Conservation (phyloP, 2,329 filamentous ascomycete species). For the Diaporthe destruens region DNA sequence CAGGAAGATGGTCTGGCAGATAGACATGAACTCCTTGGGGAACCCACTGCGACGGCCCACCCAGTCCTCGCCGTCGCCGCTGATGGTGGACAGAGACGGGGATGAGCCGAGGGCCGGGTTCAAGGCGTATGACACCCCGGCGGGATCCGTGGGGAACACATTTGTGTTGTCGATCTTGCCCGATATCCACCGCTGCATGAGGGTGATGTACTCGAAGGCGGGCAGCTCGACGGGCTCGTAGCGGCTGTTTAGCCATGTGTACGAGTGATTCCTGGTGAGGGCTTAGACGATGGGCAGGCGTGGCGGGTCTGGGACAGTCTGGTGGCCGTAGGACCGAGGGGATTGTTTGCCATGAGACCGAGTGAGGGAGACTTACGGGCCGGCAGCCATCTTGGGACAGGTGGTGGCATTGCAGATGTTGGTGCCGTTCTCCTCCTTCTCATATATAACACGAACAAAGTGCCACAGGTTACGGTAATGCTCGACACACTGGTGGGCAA, state of each 20-base stretch:
- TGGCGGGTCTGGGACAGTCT: constrained; percentile 40
- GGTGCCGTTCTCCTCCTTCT: constrained; percentile 76
- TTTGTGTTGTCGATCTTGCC: constrained; percentile 83
- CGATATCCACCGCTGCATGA: constrained; percentile 88
- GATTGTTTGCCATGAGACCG: neutral
- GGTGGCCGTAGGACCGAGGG: neutral
- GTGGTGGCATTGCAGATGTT: constrained; percentile 81
- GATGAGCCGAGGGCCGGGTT: constrained; percentile 64
- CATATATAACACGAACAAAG: constrained; percentile 84
- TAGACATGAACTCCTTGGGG: constrained; percentile 79
- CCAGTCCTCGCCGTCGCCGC: constrained; percentile 69
- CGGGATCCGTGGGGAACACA: constrained; percentile 82
- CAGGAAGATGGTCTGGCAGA: constrained; percentile 85
- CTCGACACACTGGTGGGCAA: constrained; percentile 89
- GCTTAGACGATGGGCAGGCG: neutral
- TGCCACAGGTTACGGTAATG: constrained; percentile 85
- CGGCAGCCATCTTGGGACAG: constrained; percentile 89
- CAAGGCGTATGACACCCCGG: constrained; percentile 66
- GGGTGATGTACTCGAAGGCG: constrained; percentile 84
- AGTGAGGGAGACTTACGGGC: constrained; percentile 69
- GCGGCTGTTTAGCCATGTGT: constrained; percentile 86
- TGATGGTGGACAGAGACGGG: constrained; percentile 52
- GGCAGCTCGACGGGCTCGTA: constrained; percentile 83
- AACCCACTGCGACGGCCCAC: constrained; percentile 86
- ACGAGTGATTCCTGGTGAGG: constrained; percentile 74